Conservation (phyloP, 2,329 filamentous ascomycete genomes). For the Fusarium sp. region DNA sequence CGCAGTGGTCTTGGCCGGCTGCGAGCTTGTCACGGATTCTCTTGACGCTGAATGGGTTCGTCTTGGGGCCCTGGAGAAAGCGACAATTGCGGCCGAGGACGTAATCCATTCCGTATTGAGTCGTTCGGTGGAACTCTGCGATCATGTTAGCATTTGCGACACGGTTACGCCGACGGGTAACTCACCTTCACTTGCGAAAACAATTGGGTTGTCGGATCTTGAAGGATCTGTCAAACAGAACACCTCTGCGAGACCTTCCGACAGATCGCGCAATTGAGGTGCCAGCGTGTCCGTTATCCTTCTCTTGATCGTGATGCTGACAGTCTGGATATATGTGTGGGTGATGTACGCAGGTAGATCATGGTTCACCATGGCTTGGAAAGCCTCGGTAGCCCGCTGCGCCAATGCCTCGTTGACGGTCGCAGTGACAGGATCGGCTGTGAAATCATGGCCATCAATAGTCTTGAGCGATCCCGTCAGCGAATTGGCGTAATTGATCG, state of each 20-base stretch:
- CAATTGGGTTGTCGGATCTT: constrained; percentile 77
- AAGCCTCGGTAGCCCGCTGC: constrained; percentile 71
- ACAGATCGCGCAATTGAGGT: constrained; percentile 71
- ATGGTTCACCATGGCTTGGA: constrained; percentile 71
- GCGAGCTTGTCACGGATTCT: constrained; percentile 70
- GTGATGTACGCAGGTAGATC: constrained; percentile 79
- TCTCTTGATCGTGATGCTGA: constrained; percentile 74
- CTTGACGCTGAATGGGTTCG: constrained; percentile 69
- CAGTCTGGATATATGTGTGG: constrained; percentile 73
- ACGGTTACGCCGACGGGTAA: background rate
- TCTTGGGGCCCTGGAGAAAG: constrained; percentile 80
- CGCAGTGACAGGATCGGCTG: constrained; percentile 56
- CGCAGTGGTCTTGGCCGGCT: constrained; percentile 74
- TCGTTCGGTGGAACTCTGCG: constrained; percentile 76
- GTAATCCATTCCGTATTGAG: constrained; percentile 79
- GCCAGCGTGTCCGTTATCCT: constrained; percentile 75
- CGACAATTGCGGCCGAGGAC: constrained; percentile 80
- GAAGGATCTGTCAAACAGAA: constrained; percentile 82
- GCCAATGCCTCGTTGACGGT: constrained; percentile 69
- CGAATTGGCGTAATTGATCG: constrained; percentile 76
- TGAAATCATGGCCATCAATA: constrained; percentile 66
- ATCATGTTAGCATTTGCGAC: background rate
- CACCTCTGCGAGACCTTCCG: constrained; percentile 78
- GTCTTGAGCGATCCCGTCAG: constrained; percentile 69
- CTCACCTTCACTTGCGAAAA: constrained; percentile 78